Percentiles rank a stretch among this genome's conserved stretches.
Evolutionary conservation across 148 eudicot species (phyloP).

Genomic region (Rhododendron simsii): DNA sequence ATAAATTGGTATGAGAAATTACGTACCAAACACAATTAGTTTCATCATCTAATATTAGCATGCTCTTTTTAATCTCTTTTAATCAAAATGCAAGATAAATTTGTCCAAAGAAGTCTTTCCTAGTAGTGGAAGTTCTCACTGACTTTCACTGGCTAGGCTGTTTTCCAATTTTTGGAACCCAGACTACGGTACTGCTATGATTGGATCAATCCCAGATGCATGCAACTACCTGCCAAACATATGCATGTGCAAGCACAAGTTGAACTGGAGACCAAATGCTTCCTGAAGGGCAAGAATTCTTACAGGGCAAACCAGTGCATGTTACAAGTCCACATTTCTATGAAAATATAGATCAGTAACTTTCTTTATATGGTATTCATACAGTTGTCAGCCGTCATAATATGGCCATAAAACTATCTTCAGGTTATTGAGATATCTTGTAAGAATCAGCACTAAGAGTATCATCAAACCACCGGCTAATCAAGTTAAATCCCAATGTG

Average conservation of each 20-base stretch:
- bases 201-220: background rate
- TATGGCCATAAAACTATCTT: background rate
- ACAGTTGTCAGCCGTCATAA: background rate
- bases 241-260: background rate
- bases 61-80: background rate
- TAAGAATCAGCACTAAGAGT: background rate
- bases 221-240: background rate
- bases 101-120: background rate
- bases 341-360: background rate
- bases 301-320: background rate
- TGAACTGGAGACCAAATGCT: background rate
- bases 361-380: background rate
- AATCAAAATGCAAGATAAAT: background rate
- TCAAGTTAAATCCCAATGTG: background rate
- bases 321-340: background rate
- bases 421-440: background rate
- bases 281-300: background rate
- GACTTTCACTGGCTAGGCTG: background rate
- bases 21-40: background rate
- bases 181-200: background rate
- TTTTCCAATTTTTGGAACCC: background rate
- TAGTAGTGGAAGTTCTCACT: background rate
- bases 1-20: background rate
- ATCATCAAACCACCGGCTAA: slow-evolving; percentile 2
- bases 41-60: background rate